phyloP scores from a whole-genome alignment of 2,329 filamentous ascomycete species.

The Sphaerostilbella broomeana region DNA sequence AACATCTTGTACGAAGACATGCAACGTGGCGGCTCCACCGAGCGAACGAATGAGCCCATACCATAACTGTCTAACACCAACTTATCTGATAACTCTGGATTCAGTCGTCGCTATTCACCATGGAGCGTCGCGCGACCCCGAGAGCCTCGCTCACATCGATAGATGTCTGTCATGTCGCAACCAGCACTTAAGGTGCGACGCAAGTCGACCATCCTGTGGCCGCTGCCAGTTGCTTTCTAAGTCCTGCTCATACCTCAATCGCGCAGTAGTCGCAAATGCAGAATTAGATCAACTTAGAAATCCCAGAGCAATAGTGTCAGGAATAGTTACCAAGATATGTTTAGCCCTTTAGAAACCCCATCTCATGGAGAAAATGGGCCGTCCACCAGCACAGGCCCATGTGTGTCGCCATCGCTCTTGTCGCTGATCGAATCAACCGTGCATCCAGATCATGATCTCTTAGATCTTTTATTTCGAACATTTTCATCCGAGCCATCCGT shows the following conservation, averaged over 20 bases:
- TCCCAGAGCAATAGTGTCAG: not conserved
- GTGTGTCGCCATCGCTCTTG: not conserved
- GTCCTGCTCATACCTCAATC: not conserved
- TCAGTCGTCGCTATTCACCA: too few species aligned
- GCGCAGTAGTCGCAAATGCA: not conserved
- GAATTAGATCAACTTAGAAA: not conserved
- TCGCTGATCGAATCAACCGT: not conserved
- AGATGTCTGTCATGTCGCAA: constrained; percentile 1
- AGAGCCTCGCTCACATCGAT: constrained; percentile 8
- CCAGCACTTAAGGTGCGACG: not conserved
- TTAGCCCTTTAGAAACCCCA: not conserved
- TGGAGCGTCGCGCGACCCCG: constrained; percentile 15
- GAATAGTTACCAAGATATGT: not conserved
- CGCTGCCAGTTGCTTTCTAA: not conserved
- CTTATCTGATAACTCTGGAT: too few species aligned
- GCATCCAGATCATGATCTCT: not conserved
- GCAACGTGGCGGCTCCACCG: too few species aligned
- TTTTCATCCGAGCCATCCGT: constrained; percentile 7
- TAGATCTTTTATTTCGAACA: constrained; percentile 4
- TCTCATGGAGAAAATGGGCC: not conserved
- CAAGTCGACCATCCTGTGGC: constrained; percentile 47
- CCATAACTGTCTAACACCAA: too few species aligned
- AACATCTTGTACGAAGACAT: too few species aligned
- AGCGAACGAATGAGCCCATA: too few species aligned
- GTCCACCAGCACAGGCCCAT: not conserved